A percentile compares a stretch with the other conserved stretches of the same genome.
phyloP scores from a whole-genome alignment of 208 protist genomes.

The Angomonas desouzai region DNA sequence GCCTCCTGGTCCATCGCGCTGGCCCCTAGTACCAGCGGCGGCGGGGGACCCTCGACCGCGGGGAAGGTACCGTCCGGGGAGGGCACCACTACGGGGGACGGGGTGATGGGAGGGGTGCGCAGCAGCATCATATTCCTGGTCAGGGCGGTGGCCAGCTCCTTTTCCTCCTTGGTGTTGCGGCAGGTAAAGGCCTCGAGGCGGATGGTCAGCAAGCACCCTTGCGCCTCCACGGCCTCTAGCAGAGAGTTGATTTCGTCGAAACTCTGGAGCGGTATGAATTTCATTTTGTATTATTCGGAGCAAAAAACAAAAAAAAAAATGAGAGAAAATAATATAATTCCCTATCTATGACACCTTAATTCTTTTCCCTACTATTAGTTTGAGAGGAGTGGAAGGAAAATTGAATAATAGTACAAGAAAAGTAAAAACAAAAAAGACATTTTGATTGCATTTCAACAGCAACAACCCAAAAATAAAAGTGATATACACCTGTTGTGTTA shows the following conservation, averaged over 20 bases:
- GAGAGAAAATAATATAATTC: too few relatives aligned
- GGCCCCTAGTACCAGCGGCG: constrained; percentile 20
- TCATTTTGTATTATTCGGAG: constrained; percentile 37
- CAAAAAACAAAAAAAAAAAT: too few relatives aligned
- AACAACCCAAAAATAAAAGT: not conserved
- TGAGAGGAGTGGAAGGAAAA: too few relatives aligned
- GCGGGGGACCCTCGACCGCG: constrained; percentile 13
- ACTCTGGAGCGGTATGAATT: constrained; percentile 66
- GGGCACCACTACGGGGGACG: constrained; percentile 6
- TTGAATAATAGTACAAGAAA: too few relatives aligned
- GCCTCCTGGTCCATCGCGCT: not conserved
- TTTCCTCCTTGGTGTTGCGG: constrained; percentile 61
- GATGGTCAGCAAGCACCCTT: constrained; percentile 61
- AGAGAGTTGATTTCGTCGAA: constrained; percentile 82
- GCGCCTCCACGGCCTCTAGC: constrained; percentile 57
- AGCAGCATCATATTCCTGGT: constrained; percentile 21
- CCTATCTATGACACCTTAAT: not conserved
- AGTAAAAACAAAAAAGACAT: too few relatives aligned
- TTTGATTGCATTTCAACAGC: not conserved
- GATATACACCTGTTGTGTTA: not conserved
- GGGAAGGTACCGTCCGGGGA: constrained; percentile 9
- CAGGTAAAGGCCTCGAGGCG: constrained; percentile 75
- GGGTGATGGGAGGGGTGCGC: constrained; percentile 51
- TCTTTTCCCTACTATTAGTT: too few relatives aligned
- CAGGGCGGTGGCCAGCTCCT: constrained; percentile 29